These are phyloP conservation scores for Protomyces gravidus DNA, from an alignment of 1,139 yeast genomes.

Conservation along the genomic window DNA sequence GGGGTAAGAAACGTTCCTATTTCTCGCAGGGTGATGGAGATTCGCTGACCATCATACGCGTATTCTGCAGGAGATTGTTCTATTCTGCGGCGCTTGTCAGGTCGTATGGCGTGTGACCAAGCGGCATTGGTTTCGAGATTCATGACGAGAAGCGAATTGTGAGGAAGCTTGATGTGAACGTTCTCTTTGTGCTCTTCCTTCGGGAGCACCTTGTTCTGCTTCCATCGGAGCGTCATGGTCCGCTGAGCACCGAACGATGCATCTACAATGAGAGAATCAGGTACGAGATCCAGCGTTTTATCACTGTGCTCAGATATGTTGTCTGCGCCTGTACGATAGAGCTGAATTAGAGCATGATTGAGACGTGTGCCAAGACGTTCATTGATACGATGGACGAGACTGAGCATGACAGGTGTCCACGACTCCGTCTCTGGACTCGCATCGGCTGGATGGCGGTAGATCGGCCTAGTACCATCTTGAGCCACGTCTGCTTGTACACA, in stretches of 20 bases:
- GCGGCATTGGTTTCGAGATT: slow-evolving; percentile 33
- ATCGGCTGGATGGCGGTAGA: slow-evolving; percentile 35
- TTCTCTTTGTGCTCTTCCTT: slow-evolving; percentile 9
- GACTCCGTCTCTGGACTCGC: slow-evolving; percentile 28
- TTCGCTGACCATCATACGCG: slow-evolving; percentile 32
- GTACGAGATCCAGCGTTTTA: slow-evolving; percentile 34
- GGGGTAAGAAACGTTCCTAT: slow-evolving; percentile 32
- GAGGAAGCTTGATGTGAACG: slow-evolving; percentile 28
- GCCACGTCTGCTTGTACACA: slow-evolving; percentile 32
- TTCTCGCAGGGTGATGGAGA: slow-evolving; percentile 34
- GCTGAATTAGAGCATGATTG: slow-evolving; percentile 35
- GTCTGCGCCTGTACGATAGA: slow-evolving; percentile 34
- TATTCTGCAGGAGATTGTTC: slow-evolving; percentile 14
- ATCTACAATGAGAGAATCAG: slow-evolving; percentile 34
- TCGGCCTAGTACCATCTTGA: slow-evolving; percentile 25
- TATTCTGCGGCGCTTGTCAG: slow-evolving; percentile 29
- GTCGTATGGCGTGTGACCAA: slow-evolving; percentile 35
- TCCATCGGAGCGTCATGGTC: slow-evolving; percentile 32
- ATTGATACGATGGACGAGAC: slow-evolving; percentile 25
- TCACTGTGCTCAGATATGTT: slow-evolving; percentile 35
- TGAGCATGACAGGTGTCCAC: slow-evolving; percentile 26
- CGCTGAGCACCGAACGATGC: slow-evolving; percentile 34
- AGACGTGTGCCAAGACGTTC: slow-evolving; percentile 27
- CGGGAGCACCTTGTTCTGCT: slow-evolving; percentile 6
- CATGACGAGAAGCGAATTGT: slow-evolving; percentile 33